These are phyloP conservation scores for Fusarium pseudonygamai DNA, from an alignment of 2,329 filamentous ascomycete genomes.

Conservation along the genomic window DNA sequence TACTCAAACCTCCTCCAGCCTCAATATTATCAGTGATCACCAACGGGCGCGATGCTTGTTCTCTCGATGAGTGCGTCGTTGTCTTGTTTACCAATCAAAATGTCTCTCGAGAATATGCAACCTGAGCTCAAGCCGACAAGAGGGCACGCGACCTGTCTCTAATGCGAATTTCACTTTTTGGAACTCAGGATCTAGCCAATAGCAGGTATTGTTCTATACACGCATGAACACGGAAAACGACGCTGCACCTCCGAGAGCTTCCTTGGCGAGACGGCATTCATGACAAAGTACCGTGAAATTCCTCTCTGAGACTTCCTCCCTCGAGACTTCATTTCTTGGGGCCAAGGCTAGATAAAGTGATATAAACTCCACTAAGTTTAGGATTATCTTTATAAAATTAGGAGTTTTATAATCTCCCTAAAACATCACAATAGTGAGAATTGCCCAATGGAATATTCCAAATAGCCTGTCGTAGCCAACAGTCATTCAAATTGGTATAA, in stretches of 20 bases:
- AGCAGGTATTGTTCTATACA: neutral
- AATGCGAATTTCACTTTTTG: neutral
- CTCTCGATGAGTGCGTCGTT: neutral
- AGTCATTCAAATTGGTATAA: constrained; percentile 40
- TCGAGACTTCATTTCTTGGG: neutral
- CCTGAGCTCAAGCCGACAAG: neutral
- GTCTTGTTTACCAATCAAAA: neutral
- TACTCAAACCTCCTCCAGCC: constrained; percentile 4
- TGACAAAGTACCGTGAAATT: neutral
- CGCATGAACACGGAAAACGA: neutral
- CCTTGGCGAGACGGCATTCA: neutral
- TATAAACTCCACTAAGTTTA: neutral
- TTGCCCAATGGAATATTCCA: neutral
- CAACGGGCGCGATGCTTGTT: constrained; percentile 6
- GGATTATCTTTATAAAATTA: neutral
- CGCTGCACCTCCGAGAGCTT: neutral
- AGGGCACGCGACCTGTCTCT: constrained; percentile 22
- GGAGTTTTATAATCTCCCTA: too few relatives aligned
- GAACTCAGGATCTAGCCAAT: neutral
- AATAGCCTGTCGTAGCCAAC: constrained; percentile 3
- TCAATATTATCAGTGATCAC: neutral
- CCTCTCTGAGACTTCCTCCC: neutral
- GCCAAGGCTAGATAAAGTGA: neutral
- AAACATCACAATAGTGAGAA: neutral
- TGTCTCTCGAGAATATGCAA: neutral